Conservation (phyloP, 768 basidiomycete genomes). For the Hygrocybe coccinea region DNA sequence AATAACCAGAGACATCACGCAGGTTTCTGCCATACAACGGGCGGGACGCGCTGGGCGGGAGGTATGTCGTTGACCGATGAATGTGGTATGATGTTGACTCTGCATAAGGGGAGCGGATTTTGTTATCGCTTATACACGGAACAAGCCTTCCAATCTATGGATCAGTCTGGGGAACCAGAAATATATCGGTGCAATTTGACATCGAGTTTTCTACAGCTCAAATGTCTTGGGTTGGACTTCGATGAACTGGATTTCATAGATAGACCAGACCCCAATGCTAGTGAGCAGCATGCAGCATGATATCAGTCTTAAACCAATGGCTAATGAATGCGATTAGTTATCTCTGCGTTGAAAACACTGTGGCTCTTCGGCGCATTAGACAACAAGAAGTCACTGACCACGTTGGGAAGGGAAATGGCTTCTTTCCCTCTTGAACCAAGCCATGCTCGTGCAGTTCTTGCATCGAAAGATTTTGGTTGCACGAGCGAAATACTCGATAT, state of each 20-base stretch:
- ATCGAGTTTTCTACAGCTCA: slow-evolving; percentile 78
- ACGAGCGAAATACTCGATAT: slow-evolving; percentile 78
- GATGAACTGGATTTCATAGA: slow-evolving; percentile 88
- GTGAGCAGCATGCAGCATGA: slow-evolving; percentile 41
- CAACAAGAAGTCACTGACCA: slow-evolving; percentile 58
- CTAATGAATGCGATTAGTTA: slow-evolving; percentile 36
- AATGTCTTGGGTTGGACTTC: slow-evolving; percentile 76
- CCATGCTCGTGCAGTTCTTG: slow-evolving; percentile 72
- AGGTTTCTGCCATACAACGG: slow-evolving; percentile 90
- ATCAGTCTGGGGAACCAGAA: slow-evolving; percentile 72
- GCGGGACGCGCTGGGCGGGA: slow-evolving; percentile 96
- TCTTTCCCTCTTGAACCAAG: slow-evolving; percentile 89
- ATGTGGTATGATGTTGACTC: neutral
- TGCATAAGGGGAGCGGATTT: slow-evolving; percentile 60
- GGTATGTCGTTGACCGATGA: slow-evolving; percentile 34
- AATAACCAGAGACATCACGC: slow-evolving; percentile 74
- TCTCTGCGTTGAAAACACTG: slow-evolving; percentile 63
- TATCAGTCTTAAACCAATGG: slow-evolving; percentile 1
- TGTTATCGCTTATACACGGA: slow-evolving; percentile 95
- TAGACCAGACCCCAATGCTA: slow-evolving; percentile 65
- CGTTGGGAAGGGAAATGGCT: slow-evolving; percentile 78
- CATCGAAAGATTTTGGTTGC: slow-evolving; percentile 69
- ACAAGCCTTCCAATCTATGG: slow-evolving; percentile 63
- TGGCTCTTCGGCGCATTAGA: slow-evolving; percentile 79
- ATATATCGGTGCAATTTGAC: slow-evolving; percentile 84